Evolutionary conservation across 208 protist genomes (phyloP).

Genomic region (Wallacemonas sp.): DNA sequence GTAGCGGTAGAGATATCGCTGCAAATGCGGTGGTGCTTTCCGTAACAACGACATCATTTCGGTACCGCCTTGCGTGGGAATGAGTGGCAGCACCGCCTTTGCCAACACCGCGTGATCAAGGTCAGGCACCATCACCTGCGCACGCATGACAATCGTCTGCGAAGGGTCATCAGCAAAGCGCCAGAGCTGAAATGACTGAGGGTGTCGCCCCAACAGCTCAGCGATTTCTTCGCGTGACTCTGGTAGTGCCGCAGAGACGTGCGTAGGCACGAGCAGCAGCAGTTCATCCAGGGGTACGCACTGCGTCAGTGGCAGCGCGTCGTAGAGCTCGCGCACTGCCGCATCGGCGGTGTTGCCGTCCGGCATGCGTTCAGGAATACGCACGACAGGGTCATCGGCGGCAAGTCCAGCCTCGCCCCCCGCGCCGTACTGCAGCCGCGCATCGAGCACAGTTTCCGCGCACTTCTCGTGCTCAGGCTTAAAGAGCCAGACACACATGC

Average conservation of each 20-base stretch:
- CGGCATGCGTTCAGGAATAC: slow-evolving; percentile 61
- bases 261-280: slow-evolving; percentile 60
- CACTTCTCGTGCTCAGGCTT: slow-evolving; percentile 70
- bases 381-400: slow-evolving; percentile 48
- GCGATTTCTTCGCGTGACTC: slow-evolving; percentile 30
- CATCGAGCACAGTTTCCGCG: slow-evolving; percentile 71
- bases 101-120: slow-evolving; percentile 51
- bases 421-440: slow-evolving; percentile 39
- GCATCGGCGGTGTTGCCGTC: slow-evolving; percentile 57
- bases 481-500: slow-evolving; percentile 72
- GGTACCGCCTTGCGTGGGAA: slow-evolving; percentile 61
- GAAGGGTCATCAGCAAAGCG: slow-evolving; percentile 67
- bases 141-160: slow-evolving; percentile 72
- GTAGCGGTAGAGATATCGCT: slow-evolving; percentile 75
- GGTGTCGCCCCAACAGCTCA: slow-evolving; percentile 43
- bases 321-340: slow-evolving; percentile 82
- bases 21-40: slow-evolving; percentile 69
- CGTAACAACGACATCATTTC: slow-evolving; percentile 41
- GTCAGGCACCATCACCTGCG: slow-evolving; percentile 58
- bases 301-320: slow-evolving; percentile 81
- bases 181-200: slow-evolving; percentile 76
- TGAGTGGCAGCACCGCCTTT: slow-evolving; percentile 58
- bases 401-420: slow-evolving; percentile 6
- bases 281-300: slow-evolving; percentile 78
- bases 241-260: slow-evolving; percentile 67